Percentiles rank a stretch among this genome's conserved stretches.
Evolutionary conservation across 371 early-diverging fungal genomes (phyloP).

Genomic region (Gilbertella persicaria): DNA sequence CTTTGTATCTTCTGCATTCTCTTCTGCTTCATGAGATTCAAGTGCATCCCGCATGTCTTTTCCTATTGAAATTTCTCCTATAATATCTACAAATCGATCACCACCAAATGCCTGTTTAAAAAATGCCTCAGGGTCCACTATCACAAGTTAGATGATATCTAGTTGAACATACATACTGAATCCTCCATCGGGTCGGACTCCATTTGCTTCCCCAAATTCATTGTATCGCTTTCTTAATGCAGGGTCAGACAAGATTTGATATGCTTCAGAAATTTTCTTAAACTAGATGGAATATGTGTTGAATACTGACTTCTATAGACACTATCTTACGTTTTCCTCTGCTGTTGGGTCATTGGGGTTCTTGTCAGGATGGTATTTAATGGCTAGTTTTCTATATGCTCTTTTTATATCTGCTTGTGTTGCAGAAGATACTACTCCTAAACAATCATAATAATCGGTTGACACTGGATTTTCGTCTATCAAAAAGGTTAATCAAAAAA

Average conservation of each 20-base stretch:
- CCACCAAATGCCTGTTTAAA: constrained; percentile 95
- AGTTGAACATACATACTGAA: constrained; percentile 57
- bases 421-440: constrained; percentile 56
- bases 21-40: constrained; percentile 55
- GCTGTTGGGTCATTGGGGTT: constrained; percentile 76
- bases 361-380: constrained; percentile 86
- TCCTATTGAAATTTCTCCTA: constrained; percentile 96
- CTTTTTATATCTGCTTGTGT: constrained; percentile 71
- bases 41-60: constrained; percentile 85
- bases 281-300: constrained; percentile 57
- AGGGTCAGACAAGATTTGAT: constrained; percentile 90
- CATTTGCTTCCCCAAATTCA: constrained; percentile 73
- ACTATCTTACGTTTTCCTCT: constrained; percentile 83
- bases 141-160: neutral
- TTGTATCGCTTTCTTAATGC: constrained; percentile 86
- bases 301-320: constrained; percentile 89
- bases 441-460: constrained; percentile 72
- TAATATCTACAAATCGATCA: constrained; percentile 90
- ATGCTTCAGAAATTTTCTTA: constrained; percentile 93
- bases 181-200: constrained; percentile 70
- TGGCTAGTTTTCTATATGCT: constrained; percentile 81
- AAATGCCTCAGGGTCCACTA: constrained; percentile 89
- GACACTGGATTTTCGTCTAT: constrained; percentile 75
- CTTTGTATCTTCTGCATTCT: constrained; percentile 9
- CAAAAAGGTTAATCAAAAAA: neutral